Evolutionary conservation across 1,139 yeast species (phyloP).

Genomic region (Candida smagusa): DNA sequence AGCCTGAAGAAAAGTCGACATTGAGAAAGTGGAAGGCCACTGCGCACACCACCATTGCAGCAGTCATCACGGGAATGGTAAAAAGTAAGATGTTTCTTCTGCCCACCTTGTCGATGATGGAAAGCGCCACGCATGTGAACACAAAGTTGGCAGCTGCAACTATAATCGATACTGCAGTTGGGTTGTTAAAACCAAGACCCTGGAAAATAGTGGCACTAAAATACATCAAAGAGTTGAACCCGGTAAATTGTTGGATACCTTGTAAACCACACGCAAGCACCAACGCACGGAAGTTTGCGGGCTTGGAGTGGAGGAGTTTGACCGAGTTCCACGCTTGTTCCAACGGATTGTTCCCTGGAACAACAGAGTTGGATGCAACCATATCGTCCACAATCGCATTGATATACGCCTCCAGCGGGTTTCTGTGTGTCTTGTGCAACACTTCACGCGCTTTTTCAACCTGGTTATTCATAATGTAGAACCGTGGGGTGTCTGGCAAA

Average conservation of each 20-base stretch:
- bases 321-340: conserved; percentile 60
- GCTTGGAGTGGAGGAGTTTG: conserved; percentile 65
- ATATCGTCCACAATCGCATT: conserved; percentile 60
- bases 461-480: conserved; percentile 67
- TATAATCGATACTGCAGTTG: conserved; percentile 91
- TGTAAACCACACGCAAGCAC: conserved; percentile 88
- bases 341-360: conserved; percentile 57
- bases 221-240: conserved; percentile 93
- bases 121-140: conserved; percentile 77
- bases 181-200: conserved; percentile 78
- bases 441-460: conserved; percentile 65
- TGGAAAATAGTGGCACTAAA: conserved; percentile 87
- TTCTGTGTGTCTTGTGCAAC: conserved; percentile 53
- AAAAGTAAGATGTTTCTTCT: conserved; percentile 73
- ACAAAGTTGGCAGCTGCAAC: conserved; percentile 91
- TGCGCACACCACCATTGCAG: conserved; percentile 74
- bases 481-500: conserved; percentile 95
- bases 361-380: conserved; percentile 53
- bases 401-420: conserved; percentile 55
- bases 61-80: conserved; percentile 78
- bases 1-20: conserved; percentile 40
- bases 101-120: conserved; percentile 81
- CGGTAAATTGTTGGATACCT: conserved; percentile 93
- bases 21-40: conserved; percentile 84
- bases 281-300: conserved; percentile 84